A percentile compares a stretch with the other conserved stretches of the same genome.
These are phyloP conservation scores for Monosporascus sp. DNA, from an alignment of 2,329 filamentous ascomycete genomes.

Conservation along the genomic window DNA sequence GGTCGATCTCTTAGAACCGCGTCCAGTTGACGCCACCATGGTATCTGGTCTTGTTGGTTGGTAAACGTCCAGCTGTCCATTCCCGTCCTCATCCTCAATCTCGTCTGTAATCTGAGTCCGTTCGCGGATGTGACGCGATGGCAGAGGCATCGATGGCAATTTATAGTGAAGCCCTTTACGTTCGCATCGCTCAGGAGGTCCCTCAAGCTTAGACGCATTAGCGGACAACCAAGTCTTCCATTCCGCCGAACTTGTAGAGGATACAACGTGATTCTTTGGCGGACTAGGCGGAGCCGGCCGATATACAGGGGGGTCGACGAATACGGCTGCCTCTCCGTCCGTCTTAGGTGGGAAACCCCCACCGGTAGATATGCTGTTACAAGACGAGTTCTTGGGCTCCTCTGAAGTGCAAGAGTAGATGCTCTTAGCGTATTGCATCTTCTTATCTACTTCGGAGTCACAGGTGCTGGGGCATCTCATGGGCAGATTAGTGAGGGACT, in stretches of 20 bases:
- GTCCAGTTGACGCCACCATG: conserved; percentile 3
- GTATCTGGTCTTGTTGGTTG: conserved; percentile 8
- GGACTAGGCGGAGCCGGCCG: conserved; percentile 14
- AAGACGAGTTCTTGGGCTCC: conserved; percentile 7
- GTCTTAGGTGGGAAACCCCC: conserved; percentile 13
- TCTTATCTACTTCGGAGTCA: conserved; percentile 34
- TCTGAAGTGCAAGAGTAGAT: conserved; percentile 39
- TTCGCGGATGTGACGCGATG: conserved; percentile 42
- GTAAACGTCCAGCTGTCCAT: conserved; percentile 9
- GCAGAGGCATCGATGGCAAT: conserved; percentile 15
- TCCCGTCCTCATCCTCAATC: conserved; percentile 19
- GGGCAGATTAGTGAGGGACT: conserved; percentile 36
- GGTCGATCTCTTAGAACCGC: conserved; percentile 2
- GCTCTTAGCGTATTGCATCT: conserved; percentile 40
- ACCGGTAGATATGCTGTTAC: conserved; percentile 6
- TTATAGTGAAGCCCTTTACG: conserved; percentile 8
- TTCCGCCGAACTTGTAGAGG: conserved; percentile 34
- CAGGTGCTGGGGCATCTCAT: conserved; percentile 34
- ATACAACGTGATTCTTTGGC: conserved; percentile 23
- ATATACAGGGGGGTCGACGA: conserved; percentile 28
- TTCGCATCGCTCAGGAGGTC: conserved; percentile 10
- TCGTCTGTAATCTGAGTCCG: conserved; percentile 42
- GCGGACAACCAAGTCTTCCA: conserved; percentile 53
- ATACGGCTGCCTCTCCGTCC: conserved; percentile 30
- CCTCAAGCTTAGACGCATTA: conserved; percentile 44